Percentiles rank a stretch among this genome's conserved stretches.
These are phyloP conservation scores for Stephania japonica DNA, from an alignment of 164 flowering plant genomes.

Conservation along the genomic window DNA sequence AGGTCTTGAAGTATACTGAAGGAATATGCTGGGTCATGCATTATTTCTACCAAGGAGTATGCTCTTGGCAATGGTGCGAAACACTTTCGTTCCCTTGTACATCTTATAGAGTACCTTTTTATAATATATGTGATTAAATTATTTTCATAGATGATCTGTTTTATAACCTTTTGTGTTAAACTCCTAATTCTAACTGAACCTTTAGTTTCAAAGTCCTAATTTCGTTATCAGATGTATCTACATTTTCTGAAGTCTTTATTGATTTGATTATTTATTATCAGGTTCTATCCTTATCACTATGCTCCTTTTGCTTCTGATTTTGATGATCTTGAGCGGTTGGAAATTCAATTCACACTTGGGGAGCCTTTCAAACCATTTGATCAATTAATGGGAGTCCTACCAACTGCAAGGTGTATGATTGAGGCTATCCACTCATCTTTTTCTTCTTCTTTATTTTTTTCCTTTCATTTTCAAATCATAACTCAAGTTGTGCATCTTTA, in stretches of 20 bases:
- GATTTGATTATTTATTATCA: slow-evolving; percentile 15
- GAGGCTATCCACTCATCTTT: not conserved
- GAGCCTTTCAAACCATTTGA: slow-evolving; percentile 59
- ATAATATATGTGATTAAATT: no score
- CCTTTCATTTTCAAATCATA: not conserved
- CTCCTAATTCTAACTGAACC: not conserved
- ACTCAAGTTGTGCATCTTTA: slow-evolving; percentile 15
- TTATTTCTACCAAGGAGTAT: slow-evolving; percentile 55
- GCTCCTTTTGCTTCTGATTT: slow-evolving; percentile 72
- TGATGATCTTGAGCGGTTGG: slow-evolving; percentile 29
- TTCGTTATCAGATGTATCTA: not conserved
- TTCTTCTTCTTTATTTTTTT: not conserved
- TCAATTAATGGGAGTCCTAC: slow-evolving; percentile 56
- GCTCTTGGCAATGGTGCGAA: slow-evolving; percentile 65
- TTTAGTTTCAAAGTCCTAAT: not conserved
- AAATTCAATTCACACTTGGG: slow-evolving; percentile 42
- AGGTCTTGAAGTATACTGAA: slow-evolving; percentile 58
- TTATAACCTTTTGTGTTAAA: not conserved
- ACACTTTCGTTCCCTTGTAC: slow-evolving; percentile 3
- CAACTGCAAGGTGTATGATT: slow-evolving; percentile 50
- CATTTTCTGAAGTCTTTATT: not conserved
- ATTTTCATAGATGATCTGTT: no score
- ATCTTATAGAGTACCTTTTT: not conserved
- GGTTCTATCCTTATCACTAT: slow-evolving; percentile 72
- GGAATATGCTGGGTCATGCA: slow-evolving; percentile 72